phyloP scores from a whole-genome alignment of 2,329 filamentous ascomycete genomes.

The Pestalotiopsis sp. region DNA sequence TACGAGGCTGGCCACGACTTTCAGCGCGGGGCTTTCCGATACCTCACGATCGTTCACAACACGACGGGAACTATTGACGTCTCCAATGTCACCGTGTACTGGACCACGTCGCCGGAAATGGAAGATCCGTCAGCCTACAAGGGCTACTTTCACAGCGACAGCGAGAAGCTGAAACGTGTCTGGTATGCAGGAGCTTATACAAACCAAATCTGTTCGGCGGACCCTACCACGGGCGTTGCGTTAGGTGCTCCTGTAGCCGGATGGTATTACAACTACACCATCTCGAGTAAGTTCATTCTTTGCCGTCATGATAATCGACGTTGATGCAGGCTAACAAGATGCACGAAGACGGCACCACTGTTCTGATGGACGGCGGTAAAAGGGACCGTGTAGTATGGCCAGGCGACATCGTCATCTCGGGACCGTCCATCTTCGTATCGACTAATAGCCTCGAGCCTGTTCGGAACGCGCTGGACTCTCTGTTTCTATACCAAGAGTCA shows the following conservation, averaged over 20 bases:
- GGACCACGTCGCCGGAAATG: not conserved
- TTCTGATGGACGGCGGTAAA: slow-evolving; percentile 51
- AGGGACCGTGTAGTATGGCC: slow-evolving; percentile 59
- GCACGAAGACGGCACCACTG: not conserved
- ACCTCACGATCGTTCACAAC: not conserved
- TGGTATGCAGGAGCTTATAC: slow-evolving; percentile 61
- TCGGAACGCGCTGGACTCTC: slow-evolving; percentile 41
- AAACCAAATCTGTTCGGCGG: slow-evolving; percentile 38
- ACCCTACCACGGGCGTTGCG: not conserved
- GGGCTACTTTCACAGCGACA: slow-evolving; percentile 54
- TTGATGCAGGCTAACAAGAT: not conserved
- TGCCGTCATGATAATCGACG: not conserved
- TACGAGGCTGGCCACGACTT: not conserved
- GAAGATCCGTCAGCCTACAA: slow-evolving; percentile 39
- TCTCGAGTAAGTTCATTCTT: not conserved
- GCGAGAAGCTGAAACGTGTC: slow-evolving; percentile 53
- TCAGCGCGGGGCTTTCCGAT: not conserved
- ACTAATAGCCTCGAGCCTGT: slow-evolving; percentile 42
- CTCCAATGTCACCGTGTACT: not conserved
- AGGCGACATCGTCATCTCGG: slow-evolving; percentile 57
- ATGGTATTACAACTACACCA: not conserved
- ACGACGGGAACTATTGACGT: not conserved
- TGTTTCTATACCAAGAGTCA: slow-evolving; percentile 35
- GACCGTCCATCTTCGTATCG: slow-evolving; percentile 51
- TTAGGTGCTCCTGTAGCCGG: not conserved